phyloP scores from a whole-genome alignment of 2,329 filamentous ascomycete genomes.

The Paramyrothecium sp. region DNA sequence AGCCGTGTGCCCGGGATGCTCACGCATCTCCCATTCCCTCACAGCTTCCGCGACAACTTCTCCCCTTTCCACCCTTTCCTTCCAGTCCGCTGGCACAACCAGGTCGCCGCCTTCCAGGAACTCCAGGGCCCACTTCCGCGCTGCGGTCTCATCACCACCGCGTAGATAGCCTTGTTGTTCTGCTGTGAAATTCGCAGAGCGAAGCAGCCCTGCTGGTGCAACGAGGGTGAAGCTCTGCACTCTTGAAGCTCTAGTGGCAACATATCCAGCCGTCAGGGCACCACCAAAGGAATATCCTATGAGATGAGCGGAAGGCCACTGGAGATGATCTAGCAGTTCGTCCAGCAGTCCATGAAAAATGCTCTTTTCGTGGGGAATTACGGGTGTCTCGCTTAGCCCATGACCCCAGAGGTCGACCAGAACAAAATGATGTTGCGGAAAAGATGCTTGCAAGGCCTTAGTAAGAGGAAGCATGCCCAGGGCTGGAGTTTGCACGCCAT shows the following conservation, averaged over 20 bases:
- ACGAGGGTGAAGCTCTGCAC: constrained; percentile 36
- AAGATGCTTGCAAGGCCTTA: constrained; percentile 26
- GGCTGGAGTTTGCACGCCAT: constrained; percentile 50
- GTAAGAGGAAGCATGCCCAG: constrained; percentile 45
- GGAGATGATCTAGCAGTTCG: constrained; percentile 33
- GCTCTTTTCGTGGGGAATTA: constrained; percentile 33
- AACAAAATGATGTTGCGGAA: constrained; percentile 36
- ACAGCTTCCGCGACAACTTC: constrained; percentile 47
- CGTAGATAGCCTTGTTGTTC: constrained; percentile 20
- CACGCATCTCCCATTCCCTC: constrained; percentile 43
- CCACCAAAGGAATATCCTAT: constrained; percentile 51
- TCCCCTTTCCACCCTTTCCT: constrained; percentile 34
- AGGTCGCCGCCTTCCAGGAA: constrained; percentile 42
- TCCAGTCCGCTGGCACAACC: constrained; percentile 41
- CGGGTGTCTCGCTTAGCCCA: constrained; percentile 47
- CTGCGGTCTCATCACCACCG: constrained; percentile 26
- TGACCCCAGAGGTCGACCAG: constrained; percentile 53
- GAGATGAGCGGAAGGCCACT: constrained; percentile 41
- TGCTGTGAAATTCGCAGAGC: constrained; percentile 18
- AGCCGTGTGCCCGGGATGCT: constrained; percentile 43
- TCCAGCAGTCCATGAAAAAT: constrained; percentile 43
- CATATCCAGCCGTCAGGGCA: constrained; percentile 35
- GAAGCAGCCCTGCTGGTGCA: constrained; percentile 46
- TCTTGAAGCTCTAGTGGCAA: constrained; percentile 18
- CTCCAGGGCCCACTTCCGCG: constrained; percentile 32